These are phyloP conservation scores for Euphorbia tirucalli DNA, from an alignment of 345 rosid genomes.

Conservation along the genomic window DNA sequence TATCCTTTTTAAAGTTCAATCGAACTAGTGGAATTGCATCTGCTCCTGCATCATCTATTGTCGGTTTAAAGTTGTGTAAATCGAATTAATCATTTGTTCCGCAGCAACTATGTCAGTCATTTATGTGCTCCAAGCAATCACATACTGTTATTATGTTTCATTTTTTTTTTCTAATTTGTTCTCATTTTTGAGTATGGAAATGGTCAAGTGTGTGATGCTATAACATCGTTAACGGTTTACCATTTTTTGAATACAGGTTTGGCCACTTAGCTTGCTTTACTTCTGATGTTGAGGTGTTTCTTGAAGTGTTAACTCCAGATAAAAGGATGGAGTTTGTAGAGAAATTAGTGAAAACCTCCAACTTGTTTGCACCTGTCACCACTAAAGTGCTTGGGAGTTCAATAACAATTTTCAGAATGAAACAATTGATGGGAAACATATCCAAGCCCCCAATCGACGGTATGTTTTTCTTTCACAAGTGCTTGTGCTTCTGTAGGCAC, in stretches of 20 bases:
- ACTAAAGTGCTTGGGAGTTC: conserved; percentile 73
- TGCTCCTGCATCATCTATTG: neutral
- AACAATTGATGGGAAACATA: conserved; percentile 60
- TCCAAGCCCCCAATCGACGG: conserved; percentile 52
- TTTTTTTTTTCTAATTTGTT: neutral
- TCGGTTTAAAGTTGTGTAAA: neutral
- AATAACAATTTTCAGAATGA: conserved; percentile 59
- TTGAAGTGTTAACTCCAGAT: conserved; percentile 62
- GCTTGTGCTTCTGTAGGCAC: neutral
- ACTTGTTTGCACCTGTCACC: conserved; percentile 37
- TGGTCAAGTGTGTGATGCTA: neutral
- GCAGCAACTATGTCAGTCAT: neutral
- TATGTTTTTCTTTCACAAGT: conserved; percentile 34
- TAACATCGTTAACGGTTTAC: conserved; percentile 16
- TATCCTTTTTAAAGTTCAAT: neutral
- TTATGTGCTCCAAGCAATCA: neutral
- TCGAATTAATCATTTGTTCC: neutral
- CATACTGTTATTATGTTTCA: neutral
- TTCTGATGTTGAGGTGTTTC: conserved; percentile 69
- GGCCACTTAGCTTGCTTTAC: conserved; percentile 91
- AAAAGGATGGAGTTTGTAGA: conserved; percentile 54
- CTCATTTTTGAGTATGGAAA: neutral
- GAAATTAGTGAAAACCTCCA: conserved; percentile 44
- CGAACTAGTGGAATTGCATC: neutral
- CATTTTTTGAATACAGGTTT: conserved; percentile 53